Evolutionary conservation across 148 eudicot species (phyloP).

Genomic region (Dysphania ambrosioides): DNA sequence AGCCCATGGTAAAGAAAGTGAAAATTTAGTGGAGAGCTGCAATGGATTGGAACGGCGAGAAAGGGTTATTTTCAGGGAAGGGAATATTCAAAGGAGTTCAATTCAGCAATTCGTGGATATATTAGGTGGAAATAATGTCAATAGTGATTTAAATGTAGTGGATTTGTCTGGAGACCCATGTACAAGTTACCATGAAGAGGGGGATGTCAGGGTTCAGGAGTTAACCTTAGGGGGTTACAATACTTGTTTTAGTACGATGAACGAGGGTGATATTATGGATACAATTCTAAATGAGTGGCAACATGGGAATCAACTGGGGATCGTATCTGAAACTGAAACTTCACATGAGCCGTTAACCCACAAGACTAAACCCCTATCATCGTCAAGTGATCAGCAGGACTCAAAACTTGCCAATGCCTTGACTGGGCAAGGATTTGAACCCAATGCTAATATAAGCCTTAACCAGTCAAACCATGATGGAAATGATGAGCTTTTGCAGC

Average conservation of each 20-base stretch:
- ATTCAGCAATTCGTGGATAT: slow-evolving; percentile 42
- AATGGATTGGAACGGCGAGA: slow-evolving; percentile 37
- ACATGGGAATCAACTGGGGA: slow-evolving; percentile 37
- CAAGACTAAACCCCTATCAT: slow-evolving; percentile 31
- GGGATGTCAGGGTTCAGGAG: slow-evolving; percentile 63
- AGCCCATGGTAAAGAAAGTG: slow-evolving; percentile 41
- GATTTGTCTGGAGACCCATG: slow-evolving; percentile 39
- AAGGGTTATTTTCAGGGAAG: slow-evolving; percentile 40
- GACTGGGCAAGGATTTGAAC: slow-evolving; percentile 29
- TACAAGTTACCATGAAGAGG: slow-evolving; percentile 38
- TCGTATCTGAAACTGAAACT: slow-evolving; percentile 34
- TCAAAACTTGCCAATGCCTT: slow-evolving; percentile 31
- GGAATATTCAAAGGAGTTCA: slow-evolving; percentile 35
- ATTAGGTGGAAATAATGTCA: slow-evolving; percentile 41
- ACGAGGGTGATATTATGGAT: slow-evolving; percentile 38
- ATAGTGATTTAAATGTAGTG: slow-evolving; percentile 27
- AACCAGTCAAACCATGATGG: slow-evolving; percentile 29
- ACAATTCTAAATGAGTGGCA: slow-evolving; percentile 39
- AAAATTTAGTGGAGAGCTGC: slow-evolving; percentile 31
- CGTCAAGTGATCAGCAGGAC: slow-evolving; percentile 34
- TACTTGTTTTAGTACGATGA: slow-evolving; percentile 35
- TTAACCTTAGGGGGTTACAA: slow-evolving; percentile 45
- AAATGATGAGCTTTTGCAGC: slow-evolving; percentile 27
- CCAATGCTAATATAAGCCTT: slow-evolving; percentile 16
- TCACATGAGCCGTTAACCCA: slow-evolving; percentile 22